Percentiles rank a stretch among this genome's conserved stretches.
These are phyloP conservation scores for Rozella allomycis DNA, from an alignment of 371 early-diverging fungal genomes.

Conservation along the genomic window DNA sequence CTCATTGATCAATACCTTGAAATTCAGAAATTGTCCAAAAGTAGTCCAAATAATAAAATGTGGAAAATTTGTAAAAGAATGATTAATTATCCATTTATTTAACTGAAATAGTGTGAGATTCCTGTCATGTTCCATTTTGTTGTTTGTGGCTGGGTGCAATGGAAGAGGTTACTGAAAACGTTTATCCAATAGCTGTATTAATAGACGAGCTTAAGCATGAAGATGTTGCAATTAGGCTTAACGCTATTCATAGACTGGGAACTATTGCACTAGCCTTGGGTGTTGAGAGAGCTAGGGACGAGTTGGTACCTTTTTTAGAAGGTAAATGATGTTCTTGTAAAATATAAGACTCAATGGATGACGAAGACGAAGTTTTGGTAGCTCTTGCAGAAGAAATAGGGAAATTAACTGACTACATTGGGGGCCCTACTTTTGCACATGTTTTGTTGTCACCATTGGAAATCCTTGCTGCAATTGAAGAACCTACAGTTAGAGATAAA, in stretches of 20 bases:
- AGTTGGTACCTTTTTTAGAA: slow-evolving; percentile 88
- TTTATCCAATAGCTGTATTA: slow-evolving; percentile 66
- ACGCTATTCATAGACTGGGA: slow-evolving; percentile 66
- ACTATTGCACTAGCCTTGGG: slow-evolving; percentile 87
- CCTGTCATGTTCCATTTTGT: no score
- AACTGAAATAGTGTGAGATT: no score
- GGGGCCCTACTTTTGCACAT: slow-evolving; percentile 64
- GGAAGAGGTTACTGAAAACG: background rate
- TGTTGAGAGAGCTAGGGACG: slow-evolving; percentile 76
- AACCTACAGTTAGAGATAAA: slow-evolving; percentile 87
- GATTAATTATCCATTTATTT: no score
- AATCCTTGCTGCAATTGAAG: slow-evolving; percentile 85
- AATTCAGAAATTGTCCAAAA: no score
- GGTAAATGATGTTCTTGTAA: slow-evolving; percentile 25
- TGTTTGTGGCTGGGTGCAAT: no score
- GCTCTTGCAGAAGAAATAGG: slow-evolving; percentile 84
- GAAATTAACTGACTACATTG: slow-evolving; percentile 67
- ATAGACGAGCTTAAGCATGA: slow-evolving; percentile 95
- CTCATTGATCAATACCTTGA: no score
- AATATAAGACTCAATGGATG: slow-evolving; percentile 79
- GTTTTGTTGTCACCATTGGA: slow-evolving; percentile 72
- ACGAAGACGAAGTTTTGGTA: slow-evolving; percentile 83
- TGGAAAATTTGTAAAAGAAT: no score
- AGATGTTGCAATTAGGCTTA: slow-evolving; percentile 68
- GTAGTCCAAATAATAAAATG: no score